A percentile compares a stretch with the other conserved stretches of the same genome.
phyloP scores from a whole-genome alignment of 352 stramenopile species.

The Hyaloperonospora arabidopsidis region DNA sequence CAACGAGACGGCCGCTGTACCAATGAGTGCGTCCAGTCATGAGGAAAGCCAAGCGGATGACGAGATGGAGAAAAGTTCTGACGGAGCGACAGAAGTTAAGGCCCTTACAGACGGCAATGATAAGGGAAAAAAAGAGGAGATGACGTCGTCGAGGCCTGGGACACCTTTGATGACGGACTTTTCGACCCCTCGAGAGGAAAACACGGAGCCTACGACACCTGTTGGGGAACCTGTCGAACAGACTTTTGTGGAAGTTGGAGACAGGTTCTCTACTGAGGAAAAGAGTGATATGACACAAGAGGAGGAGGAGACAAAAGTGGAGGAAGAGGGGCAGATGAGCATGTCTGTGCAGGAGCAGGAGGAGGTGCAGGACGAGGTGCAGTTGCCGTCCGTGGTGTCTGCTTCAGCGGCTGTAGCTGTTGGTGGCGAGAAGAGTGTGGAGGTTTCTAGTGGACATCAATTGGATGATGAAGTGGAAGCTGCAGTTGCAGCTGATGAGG shows the following conservation, averaged over 20 bases:
- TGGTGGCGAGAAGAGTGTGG: background rate
- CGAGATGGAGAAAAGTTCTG: conserved; percentile 20
- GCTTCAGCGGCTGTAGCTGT: background rate
- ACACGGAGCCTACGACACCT: conserved; percentile 9
- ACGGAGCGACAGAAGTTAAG: no score
- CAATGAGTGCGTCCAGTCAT: background rate
- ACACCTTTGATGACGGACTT: conserved; percentile 5
- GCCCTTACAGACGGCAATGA: conserved; percentile 10
- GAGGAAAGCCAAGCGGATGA: conserved; percentile 11
- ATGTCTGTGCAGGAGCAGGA: conserved; percentile 2
- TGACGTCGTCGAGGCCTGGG: background rate
- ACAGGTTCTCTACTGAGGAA: background rate
- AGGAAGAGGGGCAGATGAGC: background rate
- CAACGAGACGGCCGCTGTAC: background rate
- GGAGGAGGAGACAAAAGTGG: conserved; percentile 4
- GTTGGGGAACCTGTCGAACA: conserved; percentile 14
- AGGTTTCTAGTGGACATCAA: background rate
- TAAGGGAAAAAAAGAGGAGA: conserved; percentile 16
- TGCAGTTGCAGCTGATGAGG: no score
- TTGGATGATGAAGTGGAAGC: no score
- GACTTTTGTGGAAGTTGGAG: conserved; percentile 10
- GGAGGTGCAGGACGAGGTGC: background rate
- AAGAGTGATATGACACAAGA: conserved; percentile 1
- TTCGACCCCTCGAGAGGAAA: conserved; percentile 2
- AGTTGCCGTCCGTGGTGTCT: background rate